Base-by-base conservation (phyloP, 345 rosid genomes). In the Euphorbia tirucalli region DNA sequence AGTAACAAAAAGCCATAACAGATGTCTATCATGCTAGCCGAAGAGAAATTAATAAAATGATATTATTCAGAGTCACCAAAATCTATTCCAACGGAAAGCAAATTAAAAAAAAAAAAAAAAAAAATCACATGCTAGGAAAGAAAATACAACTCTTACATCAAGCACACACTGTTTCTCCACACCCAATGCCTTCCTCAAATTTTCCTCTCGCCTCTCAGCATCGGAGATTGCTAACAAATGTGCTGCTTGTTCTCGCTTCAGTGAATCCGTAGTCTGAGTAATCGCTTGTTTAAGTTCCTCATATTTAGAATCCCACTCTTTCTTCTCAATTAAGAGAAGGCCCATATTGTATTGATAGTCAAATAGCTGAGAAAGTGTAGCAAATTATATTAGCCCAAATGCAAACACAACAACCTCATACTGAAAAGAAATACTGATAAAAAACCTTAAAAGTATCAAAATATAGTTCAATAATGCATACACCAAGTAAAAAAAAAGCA, bases 301-400 rank as follows among this genome's bases (percentile, higher is more conserved):
- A 72, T 68, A 80, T 81, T 85, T 85, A 31, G 87, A 80, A 76
- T 71, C 75, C 97, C 99, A 95, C 30, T 92, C 97, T 80, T 86
- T 90, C 77, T 95, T 85, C 87, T 95, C 99, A 37, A 95, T 84
- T 81, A 95, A 82, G 66, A 95, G 92, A 75, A 95, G 91, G 37
- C 97, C 99, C 97, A 95, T 85, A 70, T 85, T 92, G 79, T 92
- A 92, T 66, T 94, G 98, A 77, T 94, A 94, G 14, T 92, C 96
- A 50, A 89, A 95, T 55, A 95, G 93, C 99, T 95, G 90, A 14
- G 31, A 71, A 68, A 32, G 72, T 46, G 68, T 46, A 13, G 66
- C 22, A 48, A 52, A 49, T 61, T 41, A 52, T 65, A 70, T 75
- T 39, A 61, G 68, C 27, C n/a, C 25, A 59, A 74, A 22, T 54